These are phyloP conservation scores for Glonium stellatum DNA, from an alignment of 495 filamentous ascomycete species.

Conservation along the genomic window DNA sequence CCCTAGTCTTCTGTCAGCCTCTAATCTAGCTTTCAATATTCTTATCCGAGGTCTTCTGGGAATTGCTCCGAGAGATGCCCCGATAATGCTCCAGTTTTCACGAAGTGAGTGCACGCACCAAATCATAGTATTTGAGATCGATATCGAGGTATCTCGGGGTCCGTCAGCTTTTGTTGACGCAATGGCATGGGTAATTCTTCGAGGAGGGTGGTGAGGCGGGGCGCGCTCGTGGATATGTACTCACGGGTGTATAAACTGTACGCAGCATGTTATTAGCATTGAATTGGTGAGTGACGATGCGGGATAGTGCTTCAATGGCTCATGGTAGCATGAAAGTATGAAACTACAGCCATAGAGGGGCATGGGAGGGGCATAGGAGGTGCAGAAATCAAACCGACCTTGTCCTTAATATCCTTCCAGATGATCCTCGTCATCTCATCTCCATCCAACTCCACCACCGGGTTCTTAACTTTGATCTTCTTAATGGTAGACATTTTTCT, in stretches of 20 bases:
- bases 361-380: conserved; percentile 3
- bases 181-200: no score
- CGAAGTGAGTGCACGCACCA: conserved; percentile 42
- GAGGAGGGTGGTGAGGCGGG: background rate
- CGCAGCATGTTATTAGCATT: background rate
- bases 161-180: background rate
- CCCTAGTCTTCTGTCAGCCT: conserved; percentile 43
- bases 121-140: conserved; percentile 98
- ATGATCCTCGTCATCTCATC: conserved; percentile 99
- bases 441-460: conserved; percentile 88
- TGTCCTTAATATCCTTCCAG: conserved; percentile 97
- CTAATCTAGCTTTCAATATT: conserved; percentile 2
- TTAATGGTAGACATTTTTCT: conserved; percentile 29
- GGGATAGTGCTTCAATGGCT: background rate
- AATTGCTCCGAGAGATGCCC: background rate
- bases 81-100: background rate
- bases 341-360: background rate
- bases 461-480: conserved; percentile 98
- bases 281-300: background rate
- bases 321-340: background rate
- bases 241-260: conserved; percentile 79
- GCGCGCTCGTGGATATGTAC: conserved; percentile 16
- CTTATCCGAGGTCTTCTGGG: background rate
- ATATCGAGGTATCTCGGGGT: conserved; percentile 70
- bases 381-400: conserved; percentile 43